Percentiles rank a stretch among this genome's conserved stretches.
Conservation (phyloP, 169 alveolate genomes). For the Plasmodium coatneyi region DNA sequence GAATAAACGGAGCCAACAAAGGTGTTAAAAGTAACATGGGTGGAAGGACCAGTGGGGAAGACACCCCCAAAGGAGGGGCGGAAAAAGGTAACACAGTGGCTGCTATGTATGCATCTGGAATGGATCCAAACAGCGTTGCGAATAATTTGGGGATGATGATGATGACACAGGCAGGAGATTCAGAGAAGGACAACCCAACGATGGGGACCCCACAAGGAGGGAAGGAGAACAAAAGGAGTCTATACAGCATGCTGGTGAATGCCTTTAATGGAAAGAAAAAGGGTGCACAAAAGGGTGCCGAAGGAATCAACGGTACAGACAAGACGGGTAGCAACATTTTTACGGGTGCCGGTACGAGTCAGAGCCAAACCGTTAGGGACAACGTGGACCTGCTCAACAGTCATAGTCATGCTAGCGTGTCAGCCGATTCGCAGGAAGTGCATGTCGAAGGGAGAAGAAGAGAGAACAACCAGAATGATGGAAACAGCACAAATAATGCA, state of each 20-base stretch:
- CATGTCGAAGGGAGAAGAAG: background rate
- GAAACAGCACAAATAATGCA: background rate
- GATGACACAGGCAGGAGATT: background rate
- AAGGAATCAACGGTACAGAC: background rate
- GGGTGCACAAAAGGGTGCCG: background rate
- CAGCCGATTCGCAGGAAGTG: background rate
- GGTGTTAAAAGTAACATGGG: background rate
- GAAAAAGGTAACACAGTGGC: background rate
- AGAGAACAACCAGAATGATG: background rate
- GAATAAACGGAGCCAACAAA: background rate
- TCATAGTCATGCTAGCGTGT: background rate
- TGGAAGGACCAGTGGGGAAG: background rate
- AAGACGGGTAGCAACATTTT: background rate
- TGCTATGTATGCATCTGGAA: background rate
- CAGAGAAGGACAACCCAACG: background rate
- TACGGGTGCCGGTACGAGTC: background rate
- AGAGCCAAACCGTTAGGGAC: background rate
- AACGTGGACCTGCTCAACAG: background rate
- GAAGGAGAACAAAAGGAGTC: constrained; percentile 8
- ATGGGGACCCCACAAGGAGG: background rate
- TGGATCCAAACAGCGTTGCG: background rate
- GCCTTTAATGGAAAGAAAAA: constrained; percentile 60
- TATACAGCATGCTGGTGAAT: constrained; percentile 32
- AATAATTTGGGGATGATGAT: background rate
- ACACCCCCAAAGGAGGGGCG: background rate